Evolutionary conservation across 495 filamentous ascomycete species (phyloP).

Genomic region (Bacidia rubella): DNA sequence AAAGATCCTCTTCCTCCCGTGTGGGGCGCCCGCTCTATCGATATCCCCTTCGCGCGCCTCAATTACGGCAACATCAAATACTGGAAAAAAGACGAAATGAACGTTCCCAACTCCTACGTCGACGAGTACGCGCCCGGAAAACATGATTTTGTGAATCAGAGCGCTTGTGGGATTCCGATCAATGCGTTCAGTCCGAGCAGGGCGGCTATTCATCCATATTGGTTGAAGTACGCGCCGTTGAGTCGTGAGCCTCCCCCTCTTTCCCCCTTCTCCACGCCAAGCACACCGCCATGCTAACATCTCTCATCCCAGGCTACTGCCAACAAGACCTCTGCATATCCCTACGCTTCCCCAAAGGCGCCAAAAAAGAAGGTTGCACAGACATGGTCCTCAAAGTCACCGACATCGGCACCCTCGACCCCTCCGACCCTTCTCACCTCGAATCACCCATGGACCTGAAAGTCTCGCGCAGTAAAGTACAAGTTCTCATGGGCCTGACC

Average conservation of each 20-base stretch:
- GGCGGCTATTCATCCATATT: conserved; percentile 21
- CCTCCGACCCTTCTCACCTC: conserved; percentile 14
- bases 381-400: conserved; percentile 1
- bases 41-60: not conserved
- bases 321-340: not conserved
- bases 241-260: not conserved
- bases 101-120: not conserved
- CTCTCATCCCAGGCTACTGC: not conserved
- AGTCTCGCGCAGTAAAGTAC: conserved; percentile 16
- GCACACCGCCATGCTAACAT: no score
- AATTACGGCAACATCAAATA: not conserved
- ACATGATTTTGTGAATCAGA: conserved; percentile 3
- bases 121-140: not conserved
- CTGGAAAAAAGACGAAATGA: not conserved
- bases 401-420: conserved; percentile 6
- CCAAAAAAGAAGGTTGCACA: not conserved
- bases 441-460: conserved; percentile 17
- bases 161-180: conserved; percentile 20
- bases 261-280: not conserved
- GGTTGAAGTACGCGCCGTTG: conserved; percentile 18
- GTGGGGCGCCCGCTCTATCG: not conserved
- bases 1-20: not conserved
- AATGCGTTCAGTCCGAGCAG: conserved; percentile 16
- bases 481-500: conserved; percentile 4
- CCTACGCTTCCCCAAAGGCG: not conserved